These are phyloP conservation scores for Kodamaea lidongshanica DNA, from an alignment of 805 yeast species.

Conservation along the genomic window DNA sequence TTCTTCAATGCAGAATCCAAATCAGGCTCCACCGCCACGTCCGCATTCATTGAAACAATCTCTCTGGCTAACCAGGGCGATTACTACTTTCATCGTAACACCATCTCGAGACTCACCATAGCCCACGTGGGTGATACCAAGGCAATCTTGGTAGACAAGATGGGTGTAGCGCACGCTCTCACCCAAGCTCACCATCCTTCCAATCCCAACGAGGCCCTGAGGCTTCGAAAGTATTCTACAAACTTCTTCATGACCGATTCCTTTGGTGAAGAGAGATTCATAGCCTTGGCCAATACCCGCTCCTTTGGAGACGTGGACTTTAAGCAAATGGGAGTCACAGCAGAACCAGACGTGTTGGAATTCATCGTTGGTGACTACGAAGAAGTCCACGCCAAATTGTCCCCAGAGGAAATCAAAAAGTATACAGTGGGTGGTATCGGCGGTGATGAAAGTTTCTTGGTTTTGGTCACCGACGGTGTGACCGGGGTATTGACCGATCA, in stretches of 20 bases:
- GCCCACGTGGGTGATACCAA: slow-evolving; percentile 94
- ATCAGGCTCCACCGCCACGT: slow-evolving; percentile 71
- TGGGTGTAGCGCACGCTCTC: slow-evolving; percentile 73
- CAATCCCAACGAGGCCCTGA: slow-evolving; percentile 65
- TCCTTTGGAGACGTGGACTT: slow-evolving; percentile 85
- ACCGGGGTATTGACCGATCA: slow-evolving; percentile 78
- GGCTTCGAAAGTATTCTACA: slow-evolving; percentile 58
- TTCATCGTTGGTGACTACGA: slow-evolving; percentile 55
- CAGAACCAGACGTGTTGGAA: slow-evolving; percentile 85
- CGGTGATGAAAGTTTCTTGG: slow-evolving; percentile 83
- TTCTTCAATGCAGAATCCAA: slow-evolving; percentile 39
- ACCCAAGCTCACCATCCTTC: slow-evolving; percentile 85
- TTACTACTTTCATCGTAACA: slow-evolving; percentile 60
- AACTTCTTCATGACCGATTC: slow-evolving; percentile 75
- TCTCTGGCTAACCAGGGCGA: slow-evolving; percentile 26
- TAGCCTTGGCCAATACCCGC: slow-evolving; percentile 83
- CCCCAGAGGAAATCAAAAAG: slow-evolving; percentile 27
- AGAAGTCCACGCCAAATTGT: slow-evolving; percentile 32
- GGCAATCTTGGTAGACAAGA: slow-evolving; percentile 74
- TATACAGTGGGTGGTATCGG: slow-evolving; percentile 48
- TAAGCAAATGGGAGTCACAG: slow-evolving; percentile 77
- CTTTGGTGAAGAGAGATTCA: slow-evolving; percentile 85
- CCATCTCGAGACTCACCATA: slow-evolving; percentile 61
- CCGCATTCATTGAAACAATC: slow-evolving; percentile 51
- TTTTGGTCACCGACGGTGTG: slow-evolving; percentile 82